Conservation (phyloP, 2,329 filamentous ascomycete species). For the Cephalotrichum gorgonifer region DNA sequence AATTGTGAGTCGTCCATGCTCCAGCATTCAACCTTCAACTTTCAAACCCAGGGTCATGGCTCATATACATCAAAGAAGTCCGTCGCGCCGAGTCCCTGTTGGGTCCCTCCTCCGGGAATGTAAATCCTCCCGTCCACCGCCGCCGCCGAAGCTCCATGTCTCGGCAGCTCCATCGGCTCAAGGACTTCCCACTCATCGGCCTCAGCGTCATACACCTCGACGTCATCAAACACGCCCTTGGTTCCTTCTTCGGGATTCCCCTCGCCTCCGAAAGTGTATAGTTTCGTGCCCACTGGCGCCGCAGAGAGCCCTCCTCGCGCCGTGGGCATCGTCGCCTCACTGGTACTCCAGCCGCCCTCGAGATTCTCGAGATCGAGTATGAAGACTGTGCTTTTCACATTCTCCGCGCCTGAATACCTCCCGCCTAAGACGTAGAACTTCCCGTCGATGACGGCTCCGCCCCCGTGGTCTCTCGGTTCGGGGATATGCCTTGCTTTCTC, state of each 20-base stretch:
- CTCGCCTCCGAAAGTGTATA: slow-evolving; percentile 27
- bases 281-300: slow-evolving; percentile 13
- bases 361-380: slow-evolving; percentile 18
- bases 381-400: slow-evolving; percentile 23
- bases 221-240: slow-evolving; percentile 16
- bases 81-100: slow-evolving; percentile 8
- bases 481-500: slow-evolving; percentile 16
- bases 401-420: slow-evolving; percentile 16
- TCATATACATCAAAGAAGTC: slow-evolving; percentile 8
- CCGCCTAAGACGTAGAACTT: slow-evolving; percentile 26
- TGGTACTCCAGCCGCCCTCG: slow-evolving; percentile 16
- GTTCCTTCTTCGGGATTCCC: slow-evolving; percentile 14
- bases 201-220: slow-evolving; percentile 18
- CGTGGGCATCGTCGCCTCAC: slow-evolving; percentile 21
- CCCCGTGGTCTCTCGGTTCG: slow-evolving; percentile 23
- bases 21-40: no score
- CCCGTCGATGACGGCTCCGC: slow-evolving; percentile 16
- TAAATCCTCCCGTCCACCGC: slow-evolving; percentile 16
- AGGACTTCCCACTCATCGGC: slow-evolving; percentile 17
- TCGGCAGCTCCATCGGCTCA: slow-evolving; percentile 18
- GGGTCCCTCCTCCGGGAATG: slow-evolving; percentile 22
- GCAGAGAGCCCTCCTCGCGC: slow-evolving; percentile 22
- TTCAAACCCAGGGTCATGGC: background rate
- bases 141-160: slow-evolving; percentile 22
- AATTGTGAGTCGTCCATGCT: no score